Evolutionary conservation across 225 moss, liverwort and hornwort genomes (phyloP).

Genomic region (Polytrichum commune): DNA sequence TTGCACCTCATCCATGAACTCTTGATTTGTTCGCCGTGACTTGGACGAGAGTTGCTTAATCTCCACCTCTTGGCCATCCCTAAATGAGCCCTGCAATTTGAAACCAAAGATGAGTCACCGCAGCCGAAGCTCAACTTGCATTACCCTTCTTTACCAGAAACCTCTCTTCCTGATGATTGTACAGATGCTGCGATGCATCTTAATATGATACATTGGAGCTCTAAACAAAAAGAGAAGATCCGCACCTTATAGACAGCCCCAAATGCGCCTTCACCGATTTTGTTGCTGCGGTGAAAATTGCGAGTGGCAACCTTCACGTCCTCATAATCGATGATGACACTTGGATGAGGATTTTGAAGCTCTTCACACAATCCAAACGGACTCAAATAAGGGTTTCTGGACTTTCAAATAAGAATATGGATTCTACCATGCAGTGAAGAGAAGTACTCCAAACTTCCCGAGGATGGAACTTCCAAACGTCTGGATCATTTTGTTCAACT

Average conservation of each 20-base stretch:
- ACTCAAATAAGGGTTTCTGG: background rate
- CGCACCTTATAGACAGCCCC: conserved; percentile 11
- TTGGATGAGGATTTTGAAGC: conserved; percentile 7
- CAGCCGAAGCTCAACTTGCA: too few species aligned
- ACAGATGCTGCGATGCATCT: too few species aligned
- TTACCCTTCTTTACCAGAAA: background rate
- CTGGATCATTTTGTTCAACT: too few species aligned
- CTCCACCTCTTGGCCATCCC: conserved; percentile 29
- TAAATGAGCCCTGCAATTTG: conserved; percentile 22
- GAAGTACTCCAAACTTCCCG: background rate
- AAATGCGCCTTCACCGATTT: conserved; percentile 14
- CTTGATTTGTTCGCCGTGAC: conserved; percentile 31
- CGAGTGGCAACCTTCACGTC: conserved; percentile 9
- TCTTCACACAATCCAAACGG: conserved; percentile 1
- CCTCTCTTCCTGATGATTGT: too few species aligned
- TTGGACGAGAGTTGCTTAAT: conserved; percentile 31
- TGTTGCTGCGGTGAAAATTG: conserved; percentile 14
- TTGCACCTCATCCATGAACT: conserved; percentile 33
- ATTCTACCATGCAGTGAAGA: too few species aligned
- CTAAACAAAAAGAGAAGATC: background rate
- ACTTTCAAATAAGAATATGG: too few species aligned
- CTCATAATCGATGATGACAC: conserved; percentile 5
- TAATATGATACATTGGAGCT: too few species aligned
- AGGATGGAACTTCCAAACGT: background rate
- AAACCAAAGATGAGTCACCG: too few species aligned